Evolutionary conservation across 2,329 filamentous ascomycete species (phyloP).

Genomic region (Aspergillus neotritici): DNA sequence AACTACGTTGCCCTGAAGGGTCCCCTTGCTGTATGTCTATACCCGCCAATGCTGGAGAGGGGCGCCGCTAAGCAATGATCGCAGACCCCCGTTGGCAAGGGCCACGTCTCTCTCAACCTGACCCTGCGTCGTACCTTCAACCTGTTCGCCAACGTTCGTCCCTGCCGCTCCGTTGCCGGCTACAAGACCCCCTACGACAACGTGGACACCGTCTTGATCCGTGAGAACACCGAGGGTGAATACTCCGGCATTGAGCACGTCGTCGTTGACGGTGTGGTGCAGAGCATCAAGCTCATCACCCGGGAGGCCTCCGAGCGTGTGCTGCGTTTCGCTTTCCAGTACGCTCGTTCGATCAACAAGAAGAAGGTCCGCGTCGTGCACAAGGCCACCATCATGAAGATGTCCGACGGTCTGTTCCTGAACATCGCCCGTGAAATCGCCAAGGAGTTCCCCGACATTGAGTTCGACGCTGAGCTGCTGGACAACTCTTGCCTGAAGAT

Average conservation of each 20-base stretch:
- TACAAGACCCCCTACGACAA: conserved; percentile 98
- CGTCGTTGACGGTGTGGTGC: conserved; percentile 94
- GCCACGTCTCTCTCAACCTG: conserved; percentile 97
- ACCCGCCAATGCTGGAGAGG: neutral
- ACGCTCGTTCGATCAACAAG: conserved; percentile 86
- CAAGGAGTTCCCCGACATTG: conserved; percentile 92
- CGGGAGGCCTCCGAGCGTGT: conserved; percentile 91
- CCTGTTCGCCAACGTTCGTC: conserved; percentile 98
- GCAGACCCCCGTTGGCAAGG: conserved; percentile 92
- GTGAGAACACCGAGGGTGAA: conserved; percentile 99
- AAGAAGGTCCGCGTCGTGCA: conserved; percentile 97
- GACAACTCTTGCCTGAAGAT: conserved; percentile 99
- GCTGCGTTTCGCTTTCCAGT: conserved; percentile 95
- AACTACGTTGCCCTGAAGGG: conserved; percentile 99
- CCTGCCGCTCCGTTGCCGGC: conserved; percentile 92
- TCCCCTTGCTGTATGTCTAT: conserved; percentile 72
- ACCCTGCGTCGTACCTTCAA: conserved; percentile 99
- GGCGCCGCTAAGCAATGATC: conserved; percentile 23
- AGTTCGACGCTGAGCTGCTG: conserved; percentile 96
- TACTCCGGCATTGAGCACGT: conserved; percentile 99
- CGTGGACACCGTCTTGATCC: conserved; percentile 94
- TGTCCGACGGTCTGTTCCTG: conserved; percentile 97
- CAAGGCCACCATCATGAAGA: conserved; percentile 99
- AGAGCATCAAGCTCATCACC: conserved; percentile 99
- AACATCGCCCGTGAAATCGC: conserved; percentile 76